A percentile compares a stretch with the other conserved stretches of the same genome.
phyloP scores from a whole-genome alignment of 2,329 filamentous ascomycete species.

The Colletotrichum sp. region DNA sequence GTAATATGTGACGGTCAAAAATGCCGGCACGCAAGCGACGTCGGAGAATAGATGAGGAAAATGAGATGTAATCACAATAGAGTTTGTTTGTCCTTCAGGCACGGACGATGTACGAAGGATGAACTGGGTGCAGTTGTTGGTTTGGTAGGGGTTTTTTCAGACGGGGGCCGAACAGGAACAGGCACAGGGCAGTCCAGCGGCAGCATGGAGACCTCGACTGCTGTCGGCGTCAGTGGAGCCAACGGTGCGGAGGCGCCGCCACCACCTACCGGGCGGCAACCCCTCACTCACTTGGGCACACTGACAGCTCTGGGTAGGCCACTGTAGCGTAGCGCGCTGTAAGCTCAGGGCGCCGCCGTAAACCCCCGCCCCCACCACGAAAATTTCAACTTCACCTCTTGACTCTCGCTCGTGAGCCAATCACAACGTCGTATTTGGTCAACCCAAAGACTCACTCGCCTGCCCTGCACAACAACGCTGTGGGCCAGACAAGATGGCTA shows the following conservation, averaged over 20 bases:
- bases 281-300: no score
- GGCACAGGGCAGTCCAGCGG: neutral
- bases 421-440: conserved; percentile 35
- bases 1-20: neutral
- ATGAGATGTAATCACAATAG: conserved; percentile 13
- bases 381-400: conserved; percentile 24
- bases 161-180: neutral
- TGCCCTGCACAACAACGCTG: neutral
- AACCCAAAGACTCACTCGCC: conserved; percentile 37
- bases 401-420: conserved; percentile 32
- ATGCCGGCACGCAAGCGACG: neutral
- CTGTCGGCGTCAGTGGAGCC: conserved; percentile 1
- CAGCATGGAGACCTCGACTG: neutral
- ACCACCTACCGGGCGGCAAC: neutral
- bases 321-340: conserved; percentile 12
- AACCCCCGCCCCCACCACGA: neutral
- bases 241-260: conserved; percentile 9
- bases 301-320: neutral
- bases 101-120: conserved; percentile 6
- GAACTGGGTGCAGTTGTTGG: neutral
- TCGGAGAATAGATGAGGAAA: conserved; percentile 19
- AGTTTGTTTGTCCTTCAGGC: conserved; percentile 6
- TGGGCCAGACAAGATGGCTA: conserved; percentile 24
- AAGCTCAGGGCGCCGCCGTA: neutral
- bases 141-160: neutral